A percentile compares a stretch with the other conserved stretches of the same genome.
These are phyloP conservation scores for Ambrosiella xylebori DNA, from an alignment of 2,329 filamentous ascomycete genomes.

Conservation along the genomic window DNA sequence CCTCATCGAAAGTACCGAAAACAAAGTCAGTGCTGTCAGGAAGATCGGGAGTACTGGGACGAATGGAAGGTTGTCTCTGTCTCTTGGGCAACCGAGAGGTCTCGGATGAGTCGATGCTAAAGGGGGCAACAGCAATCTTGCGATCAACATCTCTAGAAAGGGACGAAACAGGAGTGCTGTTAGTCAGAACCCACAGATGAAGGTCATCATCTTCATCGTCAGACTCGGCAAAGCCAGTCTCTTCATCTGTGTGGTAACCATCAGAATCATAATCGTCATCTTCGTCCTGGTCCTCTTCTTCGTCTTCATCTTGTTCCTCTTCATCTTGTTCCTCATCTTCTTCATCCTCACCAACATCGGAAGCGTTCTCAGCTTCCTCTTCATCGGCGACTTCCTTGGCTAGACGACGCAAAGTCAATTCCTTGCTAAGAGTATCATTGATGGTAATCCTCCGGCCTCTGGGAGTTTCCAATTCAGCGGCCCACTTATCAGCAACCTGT, in stretches of 20 bases:
- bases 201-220: constrained; percentile 51
- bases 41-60: constrained; percentile 58
- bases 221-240: constrained; percentile 50
- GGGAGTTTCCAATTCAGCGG: constrained; percentile 46
- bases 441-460: constrained; percentile 62
- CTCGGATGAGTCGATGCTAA: constrained; percentile 42
- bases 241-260: constrained; percentile 60
- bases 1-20: constrained; percentile 93
- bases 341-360: constrained; percentile 34
- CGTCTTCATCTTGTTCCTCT: constrained; percentile 33
- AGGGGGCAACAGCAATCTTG: constrained; percentile 2
- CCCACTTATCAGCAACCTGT: constrained; percentile 80
- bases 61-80: constrained; percentile 33
- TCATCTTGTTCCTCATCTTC: constrained; percentile 37
- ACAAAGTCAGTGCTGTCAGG: constrained; percentile 98
- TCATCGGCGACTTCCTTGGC: constrained; percentile 87
- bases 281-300: constrained; percentile 49
- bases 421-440: constrained; percentile 74
- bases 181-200: constrained; percentile 36
- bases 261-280: constrained; percentile 42
- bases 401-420: constrained; percentile 71
- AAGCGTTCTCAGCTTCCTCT: constrained; percentile 39
- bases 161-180: constrained; percentile 18
- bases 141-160: not conserved
- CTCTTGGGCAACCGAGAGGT: constrained; percentile 20